Conservation (phyloP, 2,329 filamentous ascomycete genomes). For the Diaporthe sp. region DNA sequence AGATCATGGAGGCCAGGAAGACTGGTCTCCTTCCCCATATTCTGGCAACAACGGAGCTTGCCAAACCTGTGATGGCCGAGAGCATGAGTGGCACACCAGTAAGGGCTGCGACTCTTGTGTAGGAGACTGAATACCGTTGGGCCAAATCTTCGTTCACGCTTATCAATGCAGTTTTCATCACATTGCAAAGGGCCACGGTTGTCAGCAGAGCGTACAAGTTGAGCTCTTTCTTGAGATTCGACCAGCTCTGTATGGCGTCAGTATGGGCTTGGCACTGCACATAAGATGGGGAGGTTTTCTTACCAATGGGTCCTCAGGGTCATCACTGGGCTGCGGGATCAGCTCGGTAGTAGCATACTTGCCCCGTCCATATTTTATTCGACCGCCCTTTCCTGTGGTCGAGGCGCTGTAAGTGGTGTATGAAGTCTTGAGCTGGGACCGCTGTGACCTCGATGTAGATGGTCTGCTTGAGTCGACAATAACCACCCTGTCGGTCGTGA, state of each 20-base stretch:
- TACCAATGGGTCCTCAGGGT: slow-evolving; percentile 67
- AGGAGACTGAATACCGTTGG: slow-evolving; percentile 57
- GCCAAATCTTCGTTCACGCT: slow-evolving; percentile 61
- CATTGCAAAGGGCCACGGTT: slow-evolving; percentile 59
- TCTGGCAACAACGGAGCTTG: slow-evolving; percentile 57
- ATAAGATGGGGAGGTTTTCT: slow-evolving; percentile 40
- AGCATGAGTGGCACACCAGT: slow-evolving; percentile 67
- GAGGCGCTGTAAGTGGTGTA: slow-evolving; percentile 45
- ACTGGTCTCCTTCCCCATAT: slow-evolving; percentile 66
- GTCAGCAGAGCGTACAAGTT: slow-evolving; percentile 62
- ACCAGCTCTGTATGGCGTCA: slow-evolving; percentile 63
- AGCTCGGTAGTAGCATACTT: slow-evolving; percentile 59
- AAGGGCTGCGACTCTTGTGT: slow-evolving; percentile 61
- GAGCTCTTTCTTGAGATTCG: slow-evolving; percentile 64
- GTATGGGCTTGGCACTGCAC: background rate
- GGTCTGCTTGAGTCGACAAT: slow-evolving; percentile 45
- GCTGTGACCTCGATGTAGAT: slow-evolving; percentile 40
- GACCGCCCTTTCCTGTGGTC: slow-evolving; percentile 48
- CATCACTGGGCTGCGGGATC: slow-evolving; percentile 68
- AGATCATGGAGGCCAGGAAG: slow-evolving; percentile 59
- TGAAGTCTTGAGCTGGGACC: slow-evolving; percentile 34
- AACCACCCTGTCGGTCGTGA: slow-evolving; percentile 26
- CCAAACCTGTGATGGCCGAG: slow-evolving; percentile 59
- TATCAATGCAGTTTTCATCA: slow-evolving; percentile 68
- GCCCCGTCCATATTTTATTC: slow-evolving; percentile 62